phyloP scores from a whole-genome alignment of 140 eudicot genomes.

The Senecio squalidus region DNA sequence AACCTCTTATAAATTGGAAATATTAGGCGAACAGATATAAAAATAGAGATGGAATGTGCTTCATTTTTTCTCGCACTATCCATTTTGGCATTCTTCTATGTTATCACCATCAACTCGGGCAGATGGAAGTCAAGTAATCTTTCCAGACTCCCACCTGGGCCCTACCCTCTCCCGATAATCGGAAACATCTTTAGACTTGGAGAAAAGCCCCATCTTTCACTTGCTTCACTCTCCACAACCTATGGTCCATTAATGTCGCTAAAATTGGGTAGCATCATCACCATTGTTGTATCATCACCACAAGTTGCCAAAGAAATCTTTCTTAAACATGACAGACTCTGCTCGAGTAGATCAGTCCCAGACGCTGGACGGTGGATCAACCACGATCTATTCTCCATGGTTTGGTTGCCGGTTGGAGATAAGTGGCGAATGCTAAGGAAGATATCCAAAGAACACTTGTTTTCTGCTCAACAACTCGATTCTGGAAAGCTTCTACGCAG shows the following conservation, averaged over 20 bases:
- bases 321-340: constrained; percentile 18
- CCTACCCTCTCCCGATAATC: constrained; percentile 22
- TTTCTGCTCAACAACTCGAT: constrained; percentile 24
- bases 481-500: constrained; percentile 24
- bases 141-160: constrained; percentile 31
- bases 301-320: constrained; percentile 30
- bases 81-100: not conserved
- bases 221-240: constrained; percentile 26
- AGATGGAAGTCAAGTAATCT: not conserved
- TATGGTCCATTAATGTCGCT: constrained; percentile 41
- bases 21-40: not conserved
- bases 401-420: constrained; percentile 19
- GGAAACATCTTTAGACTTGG: constrained; percentile 33
- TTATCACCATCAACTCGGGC: not conserved
- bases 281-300: constrained; percentile 34
- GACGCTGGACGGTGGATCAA: not conserved
- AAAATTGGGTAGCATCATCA: constrained; percentile 26
- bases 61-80: constrained; percentile 5
- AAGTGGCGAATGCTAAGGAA: constrained; percentile 24
- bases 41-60: not conserved
- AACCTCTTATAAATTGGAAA: not conserved
- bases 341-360: constrained; percentile 24
- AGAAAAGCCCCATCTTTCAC: constrained; percentile 27
- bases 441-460: constrained; percentile 30
- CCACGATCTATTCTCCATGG: constrained; percentile 24